Conservation (phyloP, 495 filamentous ascomycete genomes). For the Tuber magnatum region DNA sequence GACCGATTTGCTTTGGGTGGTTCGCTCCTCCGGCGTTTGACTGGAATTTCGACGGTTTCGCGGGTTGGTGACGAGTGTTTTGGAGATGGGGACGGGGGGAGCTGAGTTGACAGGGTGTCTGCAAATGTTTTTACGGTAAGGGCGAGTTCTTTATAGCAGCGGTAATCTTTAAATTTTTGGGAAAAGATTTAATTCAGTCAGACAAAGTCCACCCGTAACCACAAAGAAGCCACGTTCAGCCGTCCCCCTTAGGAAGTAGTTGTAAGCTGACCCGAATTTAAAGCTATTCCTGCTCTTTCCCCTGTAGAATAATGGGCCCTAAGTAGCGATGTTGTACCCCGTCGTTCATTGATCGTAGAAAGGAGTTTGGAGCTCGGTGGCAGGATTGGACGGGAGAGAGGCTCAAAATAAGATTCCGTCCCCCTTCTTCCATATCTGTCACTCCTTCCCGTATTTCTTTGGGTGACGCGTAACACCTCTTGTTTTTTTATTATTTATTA, state of each 20-base stretch:
- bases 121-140: neutral
- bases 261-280: neutral
- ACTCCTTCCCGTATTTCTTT: neutral
- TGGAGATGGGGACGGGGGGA: neutral
- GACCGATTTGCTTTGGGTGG: conserved; percentile 19
- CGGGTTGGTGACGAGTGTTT: neutral
- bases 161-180: neutral
- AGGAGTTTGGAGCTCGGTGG: neutral
- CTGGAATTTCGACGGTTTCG: neutral
- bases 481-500: neutral
- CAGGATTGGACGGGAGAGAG: neutral
- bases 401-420: neutral
- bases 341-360: neutral
- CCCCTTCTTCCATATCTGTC: neutral
- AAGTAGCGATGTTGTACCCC: neutral
- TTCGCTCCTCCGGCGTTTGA: neutral
- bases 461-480: neutral
- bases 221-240: neutral
- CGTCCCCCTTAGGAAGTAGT: neutral
- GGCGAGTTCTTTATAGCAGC: conserved; percentile 1
- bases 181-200: neutral
- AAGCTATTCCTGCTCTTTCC: neutral
- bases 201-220: neutral
- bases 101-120: neutral
- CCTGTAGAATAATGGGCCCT: neutral